Evolutionary conservation across 768 basidiomycete genomes (phyloP), one percentile per base, ranked within the genome.

Genomic region (Rhizopogon rudus): DNA sequence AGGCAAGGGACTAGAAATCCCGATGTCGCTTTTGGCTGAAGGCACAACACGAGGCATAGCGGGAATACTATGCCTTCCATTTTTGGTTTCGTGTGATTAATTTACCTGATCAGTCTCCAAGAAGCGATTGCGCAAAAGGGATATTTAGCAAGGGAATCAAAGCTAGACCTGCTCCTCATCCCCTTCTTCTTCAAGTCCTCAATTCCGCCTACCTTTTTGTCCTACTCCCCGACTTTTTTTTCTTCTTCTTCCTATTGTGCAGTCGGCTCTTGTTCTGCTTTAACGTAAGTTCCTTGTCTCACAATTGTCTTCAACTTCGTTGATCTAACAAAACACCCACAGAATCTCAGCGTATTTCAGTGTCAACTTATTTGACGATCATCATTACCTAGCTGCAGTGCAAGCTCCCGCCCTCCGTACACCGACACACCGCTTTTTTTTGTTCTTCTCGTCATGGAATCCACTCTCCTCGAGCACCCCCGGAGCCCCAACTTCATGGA

Each of bases 401-500:
- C 70, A 72, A 77, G 68, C 75, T 76, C 58, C 60, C 28, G 45
- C 62, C 61, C 58, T 52, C 56, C 59, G 53, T 58, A 53, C 57
- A 31, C 52, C 61, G 48, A 48, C 53, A 44, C 46, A 48, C 55
- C 45, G 41, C 49, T 51, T 53, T 52, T 60, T 52, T 52, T 55
- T 50, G 45, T 40, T 51, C 44, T 53, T 44, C 55, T 59, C 61
- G 58, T 60, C 63, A 77, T 80, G 77, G 80, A 81, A 61, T 75
- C 75, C 45, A 77, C 75, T 46, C 72, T 76, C 58, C 76, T 79
- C 71, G 77, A 79, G 70, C 75, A 76, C 72, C 72, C 74, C 54
- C 76, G 77, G 70, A 70, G 75, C 70, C 71, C 77, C 65, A 73
- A 73, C 69, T 78, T 80, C 69, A 76, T 79, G 68, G 78, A 80